Percentiles rank a stretch among this genome's conserved stretches.
Conservation (phyloP, 768 basidiomycete genomes). For the Kwoniella sp. region DNA sequence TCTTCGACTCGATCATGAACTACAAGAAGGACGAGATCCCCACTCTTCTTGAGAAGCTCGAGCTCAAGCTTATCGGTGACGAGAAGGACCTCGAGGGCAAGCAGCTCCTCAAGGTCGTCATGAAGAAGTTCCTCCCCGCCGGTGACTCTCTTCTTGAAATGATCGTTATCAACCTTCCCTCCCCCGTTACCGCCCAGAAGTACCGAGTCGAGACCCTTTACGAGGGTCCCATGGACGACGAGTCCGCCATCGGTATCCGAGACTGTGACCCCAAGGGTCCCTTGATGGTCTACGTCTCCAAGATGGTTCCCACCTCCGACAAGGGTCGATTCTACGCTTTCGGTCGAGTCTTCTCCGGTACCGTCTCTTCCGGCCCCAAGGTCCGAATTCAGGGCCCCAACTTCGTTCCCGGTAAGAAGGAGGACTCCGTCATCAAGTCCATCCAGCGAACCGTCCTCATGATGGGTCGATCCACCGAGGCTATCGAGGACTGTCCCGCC, state of each 20-base stretch:
- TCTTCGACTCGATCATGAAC: conserved; percentile 99
- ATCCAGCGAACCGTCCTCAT: conserved; percentile 98
- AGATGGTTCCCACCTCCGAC: conserved; percentile 99
- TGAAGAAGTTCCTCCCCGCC: conserved; percentile 99
- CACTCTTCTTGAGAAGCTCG: conserved; percentile 92
- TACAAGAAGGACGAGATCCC: conserved; percentile 89
- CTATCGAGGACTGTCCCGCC: conserved; percentile 97
- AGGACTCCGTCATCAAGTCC: conserved; percentile 95
- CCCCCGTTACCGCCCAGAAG: conserved; percentile 92
- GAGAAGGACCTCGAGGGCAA: conserved; percentile 96
- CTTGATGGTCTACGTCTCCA: conserved; percentile 96
- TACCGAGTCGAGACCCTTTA: conserved; percentile 99
- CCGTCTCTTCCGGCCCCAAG: conserved; percentile 94
- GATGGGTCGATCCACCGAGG: conserved; percentile 99
- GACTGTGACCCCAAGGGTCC: conserved; percentile 97
- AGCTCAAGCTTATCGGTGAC: conserved; percentile 79
- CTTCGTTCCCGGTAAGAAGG: conserved; percentile 97
- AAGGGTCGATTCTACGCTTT: conserved; percentile 99
- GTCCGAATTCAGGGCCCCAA: conserved; percentile 99
- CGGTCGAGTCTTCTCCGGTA: conserved; percentile 99
- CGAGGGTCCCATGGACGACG: conserved; percentile 99
- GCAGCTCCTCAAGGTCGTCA: conserved; percentile 90
- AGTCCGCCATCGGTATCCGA: conserved; percentile 96
- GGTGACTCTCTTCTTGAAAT: conserved; percentile 98
- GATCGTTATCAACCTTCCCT: conserved; percentile 99